Evolutionary conservation across 768 basidiomycete species (phyloP).

Genomic region (Suillus plorans): DNA sequence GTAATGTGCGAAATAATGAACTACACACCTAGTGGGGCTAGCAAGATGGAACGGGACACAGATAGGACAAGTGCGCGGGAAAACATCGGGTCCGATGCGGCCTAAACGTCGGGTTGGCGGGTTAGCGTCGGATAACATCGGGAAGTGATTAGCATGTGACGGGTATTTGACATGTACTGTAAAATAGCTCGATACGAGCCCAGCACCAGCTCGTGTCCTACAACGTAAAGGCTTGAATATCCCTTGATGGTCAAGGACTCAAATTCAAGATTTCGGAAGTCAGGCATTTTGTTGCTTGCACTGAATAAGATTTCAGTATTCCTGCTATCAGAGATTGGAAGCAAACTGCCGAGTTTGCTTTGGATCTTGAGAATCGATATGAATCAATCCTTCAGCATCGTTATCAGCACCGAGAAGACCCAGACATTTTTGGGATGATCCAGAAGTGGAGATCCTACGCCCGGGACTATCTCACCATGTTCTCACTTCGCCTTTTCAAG

Average conservation of each 20-base stretch:
- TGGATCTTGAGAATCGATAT: constrained; percentile 73
- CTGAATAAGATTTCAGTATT: constrained; percentile 78
- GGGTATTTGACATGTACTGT: no score
- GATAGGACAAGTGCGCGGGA: no score
- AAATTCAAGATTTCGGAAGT: constrained; percentile 71
- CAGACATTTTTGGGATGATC: constrained; percentile 72
- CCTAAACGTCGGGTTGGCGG: no score
- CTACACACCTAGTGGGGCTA: no score
- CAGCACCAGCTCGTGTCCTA: no score
- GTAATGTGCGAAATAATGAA: no score
- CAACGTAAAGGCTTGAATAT: constrained; percentile 71
- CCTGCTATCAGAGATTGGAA: constrained; percentile 63
- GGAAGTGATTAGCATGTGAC: no score
- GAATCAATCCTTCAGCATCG: constrained; percentile 70
- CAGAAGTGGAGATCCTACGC: constrained; percentile 74
- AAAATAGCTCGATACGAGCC: no score
- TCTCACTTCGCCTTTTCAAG: constrained; percentile 70
- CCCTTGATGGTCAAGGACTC: constrained; percentile 49
- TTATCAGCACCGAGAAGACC: constrained; percentile 52
- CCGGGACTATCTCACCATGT: constrained; percentile 68
- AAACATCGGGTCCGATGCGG: no score
- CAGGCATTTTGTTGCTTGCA: constrained; percentile 62
- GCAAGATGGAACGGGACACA: no score
- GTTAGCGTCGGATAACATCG: no score
- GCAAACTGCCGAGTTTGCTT: constrained; percentile 71